phyloP scores from a whole-genome alignment of 257 asterid species.

The Thymus mandschuricus region DNA sequence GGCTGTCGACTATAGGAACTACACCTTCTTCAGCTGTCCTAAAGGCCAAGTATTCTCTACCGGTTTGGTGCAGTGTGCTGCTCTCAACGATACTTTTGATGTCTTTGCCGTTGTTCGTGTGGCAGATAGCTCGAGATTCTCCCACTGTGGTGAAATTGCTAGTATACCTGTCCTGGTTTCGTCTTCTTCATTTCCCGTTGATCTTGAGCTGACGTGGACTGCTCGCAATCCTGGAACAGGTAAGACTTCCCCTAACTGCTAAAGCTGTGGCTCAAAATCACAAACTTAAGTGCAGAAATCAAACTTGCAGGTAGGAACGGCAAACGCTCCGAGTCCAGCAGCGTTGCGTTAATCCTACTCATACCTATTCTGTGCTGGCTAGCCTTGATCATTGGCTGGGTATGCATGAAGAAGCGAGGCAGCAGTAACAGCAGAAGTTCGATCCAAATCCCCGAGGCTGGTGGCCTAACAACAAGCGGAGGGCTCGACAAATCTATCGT shows the following conservation, averaged over 20 bases:
- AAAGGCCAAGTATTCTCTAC: conserved; percentile 23
- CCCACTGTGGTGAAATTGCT: conserved; percentile 34
- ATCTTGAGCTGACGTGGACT: conserved; percentile 51
- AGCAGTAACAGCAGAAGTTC: conserved; percentile 4
- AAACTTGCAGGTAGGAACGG: conserved; percentile 29
- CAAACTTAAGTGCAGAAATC: not conserved
- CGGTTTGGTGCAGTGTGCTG: conserved; percentile 45
- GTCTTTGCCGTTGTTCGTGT: not conserved
- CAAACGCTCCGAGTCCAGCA: conserved; percentile 19
- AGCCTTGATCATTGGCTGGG: conserved; percentile 24
- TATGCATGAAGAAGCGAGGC: conserved; percentile 14
- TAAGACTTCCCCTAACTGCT: not conserved
- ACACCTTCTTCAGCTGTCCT: conserved; percentile 56
- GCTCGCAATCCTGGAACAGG: not conserved
- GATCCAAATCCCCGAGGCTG: conserved; percentile 25
- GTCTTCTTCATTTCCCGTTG: conserved; percentile 22
- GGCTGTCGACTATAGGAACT: conserved; percentile 38
- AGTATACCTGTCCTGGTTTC: conserved; percentile 43
- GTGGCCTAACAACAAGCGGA: conserved; percentile 30
- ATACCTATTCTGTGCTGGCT: conserved; percentile 38
- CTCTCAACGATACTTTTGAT: conserved; percentile 40
- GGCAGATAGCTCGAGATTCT: not conserved
- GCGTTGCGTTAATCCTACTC: conserved; percentile 33
- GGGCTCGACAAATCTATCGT: not conserved
- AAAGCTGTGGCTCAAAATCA: conserved; percentile 9